phyloP scores from a whole-genome alignment of 495 filamentous ascomycete species.

The Penicillium antarcticum region DNA sequence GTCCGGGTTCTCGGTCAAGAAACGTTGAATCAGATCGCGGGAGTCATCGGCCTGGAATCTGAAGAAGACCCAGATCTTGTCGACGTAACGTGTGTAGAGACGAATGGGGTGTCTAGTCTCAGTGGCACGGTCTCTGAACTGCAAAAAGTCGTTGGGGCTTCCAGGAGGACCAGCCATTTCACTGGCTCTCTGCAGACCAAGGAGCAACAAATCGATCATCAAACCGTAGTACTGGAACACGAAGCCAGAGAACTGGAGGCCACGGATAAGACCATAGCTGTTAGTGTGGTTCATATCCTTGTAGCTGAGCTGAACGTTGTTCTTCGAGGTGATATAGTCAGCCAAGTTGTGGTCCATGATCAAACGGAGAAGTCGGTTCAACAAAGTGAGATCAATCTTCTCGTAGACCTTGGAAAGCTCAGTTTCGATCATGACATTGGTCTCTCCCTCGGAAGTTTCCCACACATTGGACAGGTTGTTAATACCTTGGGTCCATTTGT shows the following conservation, averaged over 20 bases:
- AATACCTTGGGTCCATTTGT: conserved; percentile 99
- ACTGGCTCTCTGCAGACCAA: conserved; percentile 90
- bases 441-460: conserved; percentile 93
- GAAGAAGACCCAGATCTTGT: conserved; percentile 98
- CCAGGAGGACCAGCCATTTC: conserved; percentile 97
- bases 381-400: conserved; percentile 95
- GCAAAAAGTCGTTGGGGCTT: conserved; percentile 95
- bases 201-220: conserved; percentile 88
- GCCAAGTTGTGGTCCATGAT: conserved; percentile 99
- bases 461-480: conserved; percentile 98
- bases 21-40: conserved; percentile 92
- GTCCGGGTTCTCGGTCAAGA: conserved; percentile 96
- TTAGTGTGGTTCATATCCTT: conserved; percentile 99
- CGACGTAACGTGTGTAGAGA: conserved; percentile 95
- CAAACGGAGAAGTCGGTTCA: conserved; percentile 87
- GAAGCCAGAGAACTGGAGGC: conserved; percentile 95
- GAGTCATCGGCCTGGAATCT: conserved; percentile 92
- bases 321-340: conserved; percentile 99
- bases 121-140: conserved; percentile 87
- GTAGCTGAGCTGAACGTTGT: conserved; percentile 98
- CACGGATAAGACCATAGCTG: conserved; percentile 96
- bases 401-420: conserved; percentile 98
- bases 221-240: conserved; percentile 99
- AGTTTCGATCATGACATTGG: conserved; percentile 99
- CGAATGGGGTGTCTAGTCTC: conserved; percentile 93